These are phyloP conservation scores for Clonostachys solani DNA, from an alignment of 2,329 filamentous ascomycete genomes.

Conservation along the genomic window DNA sequence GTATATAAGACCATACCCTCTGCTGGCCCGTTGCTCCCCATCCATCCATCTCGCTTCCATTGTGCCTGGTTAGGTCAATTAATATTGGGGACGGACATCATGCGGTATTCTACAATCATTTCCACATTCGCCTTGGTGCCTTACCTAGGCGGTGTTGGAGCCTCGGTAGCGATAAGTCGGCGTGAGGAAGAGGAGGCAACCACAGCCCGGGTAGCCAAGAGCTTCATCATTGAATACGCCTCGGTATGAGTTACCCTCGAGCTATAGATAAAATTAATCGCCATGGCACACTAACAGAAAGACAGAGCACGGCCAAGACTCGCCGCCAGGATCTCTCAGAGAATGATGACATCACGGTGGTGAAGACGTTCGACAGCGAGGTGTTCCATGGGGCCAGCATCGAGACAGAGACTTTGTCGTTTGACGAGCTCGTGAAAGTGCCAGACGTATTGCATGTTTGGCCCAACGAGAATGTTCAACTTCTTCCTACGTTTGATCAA, in stretches of 20 bases:
- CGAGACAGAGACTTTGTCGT: conserved; percentile 6
- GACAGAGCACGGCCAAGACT: too few relatives aligned
- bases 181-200: background rate
- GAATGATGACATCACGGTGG: conserved; percentile 1
- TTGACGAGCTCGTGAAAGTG: conserved; percentile 9
- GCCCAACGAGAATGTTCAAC: conserved; percentile 4
- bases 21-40: too few relatives aligned
- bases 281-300: too few relatives aligned
- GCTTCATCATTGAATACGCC: background rate
- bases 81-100: too few relatives aligned
- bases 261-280: too few relatives aligned
- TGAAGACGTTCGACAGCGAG: conserved; percentile 6
- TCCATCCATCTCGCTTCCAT: too few relatives aligned
- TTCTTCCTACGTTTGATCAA: background rate
- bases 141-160: too few relatives aligned
- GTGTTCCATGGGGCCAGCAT: conserved; percentile 14
- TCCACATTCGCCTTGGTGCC: too few relatives aligned
- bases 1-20: too few relatives aligned
- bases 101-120: too few relatives aligned
- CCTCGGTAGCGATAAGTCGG: too few relatives aligned
- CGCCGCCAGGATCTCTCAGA: background rate
- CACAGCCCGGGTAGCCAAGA: background rate
- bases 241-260: background rate
- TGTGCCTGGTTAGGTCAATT: too few relatives aligned
- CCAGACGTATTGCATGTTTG: conserved; percentile 14